phyloP scores from a whole-genome alignment of 1,284 basidiomycete genomes.

The Cryptococcus sp. region DNA sequence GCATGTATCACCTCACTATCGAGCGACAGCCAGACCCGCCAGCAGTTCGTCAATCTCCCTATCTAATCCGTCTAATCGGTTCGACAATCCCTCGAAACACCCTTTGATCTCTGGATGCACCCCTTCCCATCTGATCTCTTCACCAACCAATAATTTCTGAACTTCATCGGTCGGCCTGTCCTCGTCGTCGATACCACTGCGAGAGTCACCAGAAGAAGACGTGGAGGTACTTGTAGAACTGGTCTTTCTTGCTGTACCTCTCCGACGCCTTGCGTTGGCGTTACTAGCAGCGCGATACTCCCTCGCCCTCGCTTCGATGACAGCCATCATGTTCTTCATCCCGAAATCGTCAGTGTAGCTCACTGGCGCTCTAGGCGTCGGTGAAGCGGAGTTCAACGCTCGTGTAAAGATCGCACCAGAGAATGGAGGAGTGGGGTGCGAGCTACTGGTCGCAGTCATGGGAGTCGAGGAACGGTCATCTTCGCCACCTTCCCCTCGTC shows the following conservation, averaged over 20 bases:
- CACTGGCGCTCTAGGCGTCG: constrained; percentile 49
- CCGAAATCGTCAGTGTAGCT: constrained; percentile 81
- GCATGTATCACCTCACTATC: too few species aligned
- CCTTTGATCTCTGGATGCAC: constrained; percentile 72
- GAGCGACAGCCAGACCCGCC: constrained; percentile 3
- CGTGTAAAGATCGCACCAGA: constrained; percentile 28
- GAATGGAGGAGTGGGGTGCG: constrained; percentile 40
- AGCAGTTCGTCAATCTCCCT: constrained; percentile 73
- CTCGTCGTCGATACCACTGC: constrained; percentile 26
- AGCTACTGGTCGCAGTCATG: constrained; percentile 41
- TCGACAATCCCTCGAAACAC: constrained; percentile 68
- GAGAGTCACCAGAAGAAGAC: too few species aligned
- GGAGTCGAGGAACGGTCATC: constrained; percentile 37
- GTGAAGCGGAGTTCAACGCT: constrained; percentile 32
- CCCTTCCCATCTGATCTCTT: constrained; percentile 56
- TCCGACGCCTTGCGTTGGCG: neutral
- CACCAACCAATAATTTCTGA: constrained; percentile 73
- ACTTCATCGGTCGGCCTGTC: constrained; percentile 47
- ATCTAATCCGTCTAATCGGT: constrained; percentile 70
- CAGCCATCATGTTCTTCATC: constrained; percentile 73
- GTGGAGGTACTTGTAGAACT: neutral
- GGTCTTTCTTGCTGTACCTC: neutral
- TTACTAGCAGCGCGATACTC: constrained; percentile 30
- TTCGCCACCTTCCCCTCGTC: neutral
- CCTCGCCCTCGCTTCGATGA: constrained; percentile 69